Percentiles rank a stretch among this genome's conserved stretches.
phyloP scores from a whole-genome alignment of 208 protist genomes.

The Wallacemonas rigidus region DNA sequence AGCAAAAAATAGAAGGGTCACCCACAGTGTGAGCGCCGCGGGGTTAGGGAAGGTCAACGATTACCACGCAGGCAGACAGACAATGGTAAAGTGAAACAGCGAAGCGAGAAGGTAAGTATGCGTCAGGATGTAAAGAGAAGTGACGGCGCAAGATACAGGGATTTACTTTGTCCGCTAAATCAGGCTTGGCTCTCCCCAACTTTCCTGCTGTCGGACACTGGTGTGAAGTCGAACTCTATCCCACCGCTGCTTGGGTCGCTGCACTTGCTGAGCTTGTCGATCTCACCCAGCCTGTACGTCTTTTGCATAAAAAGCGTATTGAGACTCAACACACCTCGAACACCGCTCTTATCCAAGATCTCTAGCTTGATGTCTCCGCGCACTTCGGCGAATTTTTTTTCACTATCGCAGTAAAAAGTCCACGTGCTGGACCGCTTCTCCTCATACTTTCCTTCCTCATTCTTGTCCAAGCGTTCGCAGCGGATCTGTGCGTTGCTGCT shows the following conservation, averaged over 20 bases:
- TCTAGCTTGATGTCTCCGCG: slow-evolving; percentile 40
- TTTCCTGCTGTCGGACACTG: neutral
- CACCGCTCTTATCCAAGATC: slow-evolving; percentile 23
- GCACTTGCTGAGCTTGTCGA: slow-evolving; percentile 57
- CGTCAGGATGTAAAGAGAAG: neutral
- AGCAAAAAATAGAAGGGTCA: too few species aligned
- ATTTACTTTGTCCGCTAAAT: too few species aligned
- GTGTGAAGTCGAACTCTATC: slow-evolving; percentile 30
- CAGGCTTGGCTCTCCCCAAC: neutral
- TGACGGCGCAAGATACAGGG: neutral
- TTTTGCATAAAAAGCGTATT: slow-evolving; percentile 57
- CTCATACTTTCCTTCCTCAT: neutral
- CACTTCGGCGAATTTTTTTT: slow-evolving; percentile 18
- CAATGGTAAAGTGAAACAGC: neutral
- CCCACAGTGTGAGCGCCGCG: too few species aligned
- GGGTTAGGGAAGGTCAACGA: too few species aligned
- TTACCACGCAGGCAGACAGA: too few species aligned
- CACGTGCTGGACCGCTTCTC: neutral
- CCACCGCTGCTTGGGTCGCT: slow-evolving; percentile 15
- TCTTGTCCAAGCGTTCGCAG: slow-evolving; percentile 2
- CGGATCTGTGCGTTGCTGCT: neutral
- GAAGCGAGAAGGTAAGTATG: neutral
- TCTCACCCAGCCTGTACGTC: slow-evolving; percentile 24
- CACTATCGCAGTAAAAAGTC: slow-evolving; percentile 8
- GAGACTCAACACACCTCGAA: slow-evolving; percentile 44